Percentiles rank a stretch among this genome's conserved stretches.
Evolutionary conservation across 306 rosid species (phyloP).

Genomic region (Vicia sativa): DNA sequence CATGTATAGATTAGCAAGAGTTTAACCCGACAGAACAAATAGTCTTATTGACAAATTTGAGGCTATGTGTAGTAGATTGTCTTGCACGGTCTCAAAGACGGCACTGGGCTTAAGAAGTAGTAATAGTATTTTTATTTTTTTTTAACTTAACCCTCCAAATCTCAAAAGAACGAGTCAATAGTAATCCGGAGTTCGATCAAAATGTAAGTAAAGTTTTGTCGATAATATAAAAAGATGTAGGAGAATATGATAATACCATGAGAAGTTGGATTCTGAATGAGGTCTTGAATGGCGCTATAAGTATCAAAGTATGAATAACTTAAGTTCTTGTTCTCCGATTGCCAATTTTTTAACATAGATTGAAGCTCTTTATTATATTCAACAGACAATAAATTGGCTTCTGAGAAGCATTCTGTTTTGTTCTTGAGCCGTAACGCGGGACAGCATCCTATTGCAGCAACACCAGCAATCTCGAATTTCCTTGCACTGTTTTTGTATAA

Average conservation of each 20-base stretch:
- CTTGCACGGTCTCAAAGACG: too few species aligned
- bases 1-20: too few species aligned
- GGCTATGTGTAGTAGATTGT: too few species aligned
- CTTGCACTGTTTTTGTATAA: conserved; percentile 62
- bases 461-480: conserved; percentile 61
- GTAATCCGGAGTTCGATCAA: too few species aligned
- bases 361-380: conserved; percentile 54
- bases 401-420: conserved; percentile 57
- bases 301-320: conserved; percentile 67
- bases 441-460: conserved; percentile 74
- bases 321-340: conserved; percentile 49
- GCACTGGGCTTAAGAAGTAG: too few species aligned
- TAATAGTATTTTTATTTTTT: too few species aligned
- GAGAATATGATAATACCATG: conserved; percentile 49
- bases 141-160: too few species aligned
- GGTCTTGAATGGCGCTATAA: conserved; percentile 46
- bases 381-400: conserved; percentile 42
- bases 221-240: not conserved
- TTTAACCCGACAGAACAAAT: too few species aligned
- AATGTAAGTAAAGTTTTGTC: too few species aligned
- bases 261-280: conserved; percentile 49
- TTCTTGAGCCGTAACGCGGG: conserved; percentile 60
- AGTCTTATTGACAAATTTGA: too few species aligned
- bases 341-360: conserved; percentile 49
- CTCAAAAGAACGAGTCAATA: too few species aligned